Conservation (phyloP, 2,329 filamentous ascomycete genomes). For the Ramularia endophylla region DNA sequence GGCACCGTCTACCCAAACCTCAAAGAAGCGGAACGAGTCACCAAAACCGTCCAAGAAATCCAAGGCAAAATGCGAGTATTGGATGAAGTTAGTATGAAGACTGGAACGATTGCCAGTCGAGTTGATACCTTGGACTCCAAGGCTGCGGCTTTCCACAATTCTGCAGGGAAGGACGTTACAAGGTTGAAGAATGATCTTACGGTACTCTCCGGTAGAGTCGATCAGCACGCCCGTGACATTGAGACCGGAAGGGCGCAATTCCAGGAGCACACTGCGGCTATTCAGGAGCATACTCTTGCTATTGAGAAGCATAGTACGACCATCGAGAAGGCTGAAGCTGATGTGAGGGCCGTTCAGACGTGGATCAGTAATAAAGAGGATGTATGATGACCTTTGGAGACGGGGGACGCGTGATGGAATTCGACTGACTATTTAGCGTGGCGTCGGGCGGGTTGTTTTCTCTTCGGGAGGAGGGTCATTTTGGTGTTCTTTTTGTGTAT, state of each 20-base stretch:
- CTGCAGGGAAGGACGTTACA: not conserved
- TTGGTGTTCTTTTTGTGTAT: no score
- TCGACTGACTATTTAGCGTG: no score
- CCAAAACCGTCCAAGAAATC: no score
- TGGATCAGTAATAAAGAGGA: no score
- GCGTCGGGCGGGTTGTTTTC: no score
- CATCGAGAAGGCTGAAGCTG: not conserved
- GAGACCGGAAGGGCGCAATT: not conserved
- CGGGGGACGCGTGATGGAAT: no score
- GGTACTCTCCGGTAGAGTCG: not conserved
- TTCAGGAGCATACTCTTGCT: not conserved
- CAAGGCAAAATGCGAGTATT: not conserved
- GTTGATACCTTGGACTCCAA: not conserved
- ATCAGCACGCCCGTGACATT: not conserved
- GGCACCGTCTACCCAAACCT: not conserved
- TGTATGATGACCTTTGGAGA: no score
- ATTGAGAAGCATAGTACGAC: not conserved
- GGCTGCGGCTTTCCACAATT: not conserved
- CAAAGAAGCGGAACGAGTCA: not conserved
- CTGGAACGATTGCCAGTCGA: not conserved
- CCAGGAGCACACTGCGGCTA: not conserved
- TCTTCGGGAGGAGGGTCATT: no score
- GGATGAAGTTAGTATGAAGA: not conserved
- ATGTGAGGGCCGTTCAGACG: no score
- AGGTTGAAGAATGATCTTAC: not conserved